These are phyloP conservation scores for Iodosphaeria phyllophila DNA, from an alignment of 2,329 filamentous ascomycete species.

Conservation along the genomic window DNA sequence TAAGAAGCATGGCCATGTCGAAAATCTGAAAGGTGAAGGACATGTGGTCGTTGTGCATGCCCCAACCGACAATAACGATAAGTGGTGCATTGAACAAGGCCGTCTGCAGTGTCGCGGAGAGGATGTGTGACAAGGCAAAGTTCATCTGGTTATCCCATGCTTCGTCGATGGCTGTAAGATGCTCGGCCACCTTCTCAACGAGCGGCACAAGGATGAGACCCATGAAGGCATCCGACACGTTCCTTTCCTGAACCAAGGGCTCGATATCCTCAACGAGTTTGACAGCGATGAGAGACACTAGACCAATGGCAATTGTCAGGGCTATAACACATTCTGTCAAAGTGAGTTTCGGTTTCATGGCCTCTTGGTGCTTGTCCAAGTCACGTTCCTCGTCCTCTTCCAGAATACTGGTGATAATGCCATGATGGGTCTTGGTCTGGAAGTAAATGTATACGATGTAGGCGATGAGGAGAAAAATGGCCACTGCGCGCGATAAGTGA, in stretches of 20 bases:
- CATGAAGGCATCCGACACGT: slow-evolving; percentile 34
- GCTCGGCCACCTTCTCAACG: slow-evolving; percentile 75
- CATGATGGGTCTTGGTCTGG: slow-evolving; percentile 60
- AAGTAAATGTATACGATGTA: slow-evolving; percentile 52
- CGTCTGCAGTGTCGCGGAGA: slow-evolving; percentile 77
- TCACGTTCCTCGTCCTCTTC: slow-evolving; percentile 51
- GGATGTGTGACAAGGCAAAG: slow-evolving; percentile 67
- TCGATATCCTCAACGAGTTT: slow-evolving; percentile 58
- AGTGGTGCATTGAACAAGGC: slow-evolving; percentile 76
- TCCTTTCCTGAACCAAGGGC: slow-evolving; percentile 25
- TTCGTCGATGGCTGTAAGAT: slow-evolving; percentile 69
- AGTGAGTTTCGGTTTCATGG: slow-evolving; percentile 49
- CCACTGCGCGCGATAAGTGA: slow-evolving; percentile 50
- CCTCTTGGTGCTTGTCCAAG: slow-evolving; percentile 40
- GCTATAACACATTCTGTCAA: slow-evolving; percentile 53
- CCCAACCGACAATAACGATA: slow-evolving; percentile 71
- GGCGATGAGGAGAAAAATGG: slow-evolving; percentile 51
- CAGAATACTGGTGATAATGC: slow-evolving; percentile 58
- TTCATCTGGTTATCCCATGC: slow-evolving; percentile 74
- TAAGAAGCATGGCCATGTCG: slow-evolving; percentile 62
- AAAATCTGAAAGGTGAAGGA: slow-evolving; percentile 76
- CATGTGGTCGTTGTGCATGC: slow-evolving; percentile 48
- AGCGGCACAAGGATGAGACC: slow-evolving; percentile 63
- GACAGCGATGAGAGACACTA: slow-evolving; percentile 57
- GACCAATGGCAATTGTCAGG: slow-evolving; percentile 41